Evolutionary conservation across 352 stramenopile species (phyloP).

Genomic region (Thraustotheca clavata): DNA sequence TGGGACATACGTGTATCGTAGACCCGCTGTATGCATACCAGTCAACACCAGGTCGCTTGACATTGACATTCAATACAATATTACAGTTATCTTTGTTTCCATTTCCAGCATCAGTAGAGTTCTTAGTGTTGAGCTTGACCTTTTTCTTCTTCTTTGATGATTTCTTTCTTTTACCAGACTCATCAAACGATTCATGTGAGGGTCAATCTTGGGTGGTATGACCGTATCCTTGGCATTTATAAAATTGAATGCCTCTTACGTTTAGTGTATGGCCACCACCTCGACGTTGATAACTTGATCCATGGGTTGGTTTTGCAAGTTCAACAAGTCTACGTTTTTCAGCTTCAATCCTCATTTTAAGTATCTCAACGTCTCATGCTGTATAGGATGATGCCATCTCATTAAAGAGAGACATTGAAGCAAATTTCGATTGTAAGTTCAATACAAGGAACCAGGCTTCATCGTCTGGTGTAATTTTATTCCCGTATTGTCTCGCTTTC

Average conservation of each 20-base stretch:
- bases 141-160: background rate
- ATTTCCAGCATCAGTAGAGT: too few species aligned
- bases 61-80: background rate
- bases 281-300: background rate
- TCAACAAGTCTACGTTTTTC: background rate
- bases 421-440: background rate
- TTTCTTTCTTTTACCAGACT: background rate
- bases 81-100: background rate
- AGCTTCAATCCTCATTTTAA: constrained; percentile 1
- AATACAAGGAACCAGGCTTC: constrained; percentile 1
- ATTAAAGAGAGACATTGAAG: background rate
- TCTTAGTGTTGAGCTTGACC: too few species aligned
- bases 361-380: background rate
- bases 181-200: background rate
- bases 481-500: background rate
- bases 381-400: background rate
- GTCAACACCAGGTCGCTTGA: background rate
- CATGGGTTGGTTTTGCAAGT: background rate
- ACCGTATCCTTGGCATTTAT: constrained; percentile 1
- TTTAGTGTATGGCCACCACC: background rate
- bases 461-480: background rate
- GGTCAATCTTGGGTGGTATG: background rate
- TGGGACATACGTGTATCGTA: background rate
- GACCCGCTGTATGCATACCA: background rate
- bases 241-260: too few species aligned